A percentile compares a stretch with the other conserved stretches of the same genome.
These are phyloP conservation scores for Suillus variegatus DNA, from an alignment of 768 basidiomycete genomes.

Conservation along the genomic window DNA sequence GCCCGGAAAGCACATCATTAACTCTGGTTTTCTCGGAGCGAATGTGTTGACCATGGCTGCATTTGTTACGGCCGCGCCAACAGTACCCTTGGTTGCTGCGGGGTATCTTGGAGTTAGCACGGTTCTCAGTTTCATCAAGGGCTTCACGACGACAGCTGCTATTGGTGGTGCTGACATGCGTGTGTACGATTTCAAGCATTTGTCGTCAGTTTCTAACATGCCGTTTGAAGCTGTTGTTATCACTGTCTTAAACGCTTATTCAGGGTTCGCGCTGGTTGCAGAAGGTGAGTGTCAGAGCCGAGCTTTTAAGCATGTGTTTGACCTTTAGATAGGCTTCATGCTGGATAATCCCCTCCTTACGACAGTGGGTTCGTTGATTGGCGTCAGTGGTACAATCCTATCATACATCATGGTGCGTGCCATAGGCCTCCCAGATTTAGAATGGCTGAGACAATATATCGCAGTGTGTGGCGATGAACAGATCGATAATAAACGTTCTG, in stretches of 20 bases:
- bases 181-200: slow-evolving; percentile 39
- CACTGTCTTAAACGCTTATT: slow-evolving; percentile 88
- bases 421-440: neutral
- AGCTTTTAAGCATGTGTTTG: neutral
- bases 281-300: slow-evolving; percentile 50
- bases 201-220: slow-evolving; percentile 11
- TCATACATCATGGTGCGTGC: slow-evolving; percentile 85
- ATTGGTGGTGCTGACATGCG: slow-evolving; percentile 95
- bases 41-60: slow-evolving; percentile 77
- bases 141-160: slow-evolving; percentile 86
- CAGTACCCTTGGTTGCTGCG: slow-evolving; percentile 74
- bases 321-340: slow-evolving; percentile 65
- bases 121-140: slow-evolving; percentile 79
- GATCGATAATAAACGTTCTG: slow-evolving; percentile 80
- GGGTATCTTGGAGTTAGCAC: slow-evolving; percentile 76
- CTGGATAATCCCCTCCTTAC: slow-evolving; percentile 82
- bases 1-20: slow-evolving; percentile 79
- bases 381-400: slow-evolving; percentile 87
- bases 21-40: slow-evolving; percentile 66
- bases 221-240: slow-evolving; percentile 73
- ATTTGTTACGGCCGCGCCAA: slow-evolving; percentile 69
- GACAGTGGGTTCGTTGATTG: slow-evolving; percentile 83
- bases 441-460: slow-evolving; percentile 5
- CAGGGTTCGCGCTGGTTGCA: slow-evolving; percentile 87
- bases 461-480: slow-evolving; percentile 92